Conservation (phyloP, 306 rosid genomes). For the Prunus armeniaca region DNA sequence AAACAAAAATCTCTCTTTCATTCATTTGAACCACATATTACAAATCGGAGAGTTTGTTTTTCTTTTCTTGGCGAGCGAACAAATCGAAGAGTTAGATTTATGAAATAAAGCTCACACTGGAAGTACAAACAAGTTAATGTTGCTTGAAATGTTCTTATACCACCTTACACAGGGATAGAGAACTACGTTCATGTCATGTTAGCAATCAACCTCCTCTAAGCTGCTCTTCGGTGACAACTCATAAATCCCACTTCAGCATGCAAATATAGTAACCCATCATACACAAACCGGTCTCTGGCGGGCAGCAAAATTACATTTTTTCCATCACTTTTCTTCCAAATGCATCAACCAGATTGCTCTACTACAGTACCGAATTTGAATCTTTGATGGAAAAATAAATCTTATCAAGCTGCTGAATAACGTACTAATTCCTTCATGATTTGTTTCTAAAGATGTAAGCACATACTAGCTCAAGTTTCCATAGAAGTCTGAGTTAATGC, state of each 20-base stretch:
- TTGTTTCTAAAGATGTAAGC: neutral
- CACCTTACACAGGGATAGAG: neutral
- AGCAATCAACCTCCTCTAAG: constrained; percentile 6
- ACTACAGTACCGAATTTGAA: neutral
- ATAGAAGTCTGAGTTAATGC: constrained; percentile 15
- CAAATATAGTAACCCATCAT: neutral
- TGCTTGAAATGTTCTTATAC: neutral
- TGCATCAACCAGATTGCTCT: neutral
- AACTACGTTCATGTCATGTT: neutral
- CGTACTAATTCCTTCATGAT: neutral
- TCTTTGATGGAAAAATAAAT: neutral
- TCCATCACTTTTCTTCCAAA: neutral
- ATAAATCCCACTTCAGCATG: neutral
- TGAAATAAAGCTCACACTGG: neutral
- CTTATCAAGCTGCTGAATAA: constrained; percentile 22
- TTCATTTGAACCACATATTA: neutral
- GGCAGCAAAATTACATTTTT: neutral
- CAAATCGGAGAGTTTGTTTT: neutral
- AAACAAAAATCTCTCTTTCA: no score
- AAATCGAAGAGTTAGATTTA: neutral
- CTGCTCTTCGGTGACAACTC: neutral
- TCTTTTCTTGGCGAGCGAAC: no score
- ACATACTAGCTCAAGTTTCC: constrained; percentile 15
- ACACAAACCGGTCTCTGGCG: neutral
- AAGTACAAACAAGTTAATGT: neutral